Evolutionary conservation across 306 rosid genomes (phyloP).

Genomic region (Citrullus amarus): DNA sequence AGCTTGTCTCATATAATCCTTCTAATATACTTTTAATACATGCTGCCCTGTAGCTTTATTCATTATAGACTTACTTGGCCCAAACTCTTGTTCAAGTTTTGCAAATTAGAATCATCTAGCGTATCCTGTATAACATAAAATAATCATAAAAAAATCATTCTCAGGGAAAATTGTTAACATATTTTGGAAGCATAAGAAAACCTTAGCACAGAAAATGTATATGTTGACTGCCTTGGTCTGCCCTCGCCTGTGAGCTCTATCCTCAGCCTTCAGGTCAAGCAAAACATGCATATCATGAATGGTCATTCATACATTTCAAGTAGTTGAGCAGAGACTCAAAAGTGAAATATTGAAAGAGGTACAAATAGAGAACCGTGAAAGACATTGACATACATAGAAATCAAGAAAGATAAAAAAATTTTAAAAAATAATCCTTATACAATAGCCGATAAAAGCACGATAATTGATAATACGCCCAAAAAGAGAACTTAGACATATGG

Average conservation of each 20-base stretch:
- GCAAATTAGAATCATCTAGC: conserved; percentile 68
- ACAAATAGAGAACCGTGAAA: too few relatives aligned
- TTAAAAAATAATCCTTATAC: too few relatives aligned
- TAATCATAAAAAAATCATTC: conserved; percentile 9
- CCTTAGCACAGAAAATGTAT: conserved; percentile 85
- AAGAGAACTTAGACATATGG: not conserved
- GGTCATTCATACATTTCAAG: not conserved
- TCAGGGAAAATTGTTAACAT: conserved; percentile 5
- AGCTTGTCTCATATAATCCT: too few relatives aligned
- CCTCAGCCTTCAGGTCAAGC: conserved; percentile 70
- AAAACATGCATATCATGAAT: conserved; percentile 10
- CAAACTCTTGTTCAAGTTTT: conserved; percentile 61
- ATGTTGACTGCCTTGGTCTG: conserved; percentile 86
- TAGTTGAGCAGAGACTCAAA: not conserved
- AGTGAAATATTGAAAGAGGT: not conserved
- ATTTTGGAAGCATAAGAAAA: conserved; percentile 22
- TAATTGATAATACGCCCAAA: too few relatives aligned
- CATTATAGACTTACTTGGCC: too few relatives aligned
- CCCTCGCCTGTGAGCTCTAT: conserved; percentile 95
- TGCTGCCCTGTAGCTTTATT: too few relatives aligned
- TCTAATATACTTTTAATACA: too few relatives aligned
- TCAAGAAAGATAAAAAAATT: too few relatives aligned
- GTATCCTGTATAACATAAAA: conserved; percentile 55
- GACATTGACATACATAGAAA: too few relatives aligned
- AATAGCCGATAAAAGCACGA: too few relatives aligned